phyloP scores from a whole-genome alignment of 208 protist genomes.

The Wallacemonas sp. region DNA sequence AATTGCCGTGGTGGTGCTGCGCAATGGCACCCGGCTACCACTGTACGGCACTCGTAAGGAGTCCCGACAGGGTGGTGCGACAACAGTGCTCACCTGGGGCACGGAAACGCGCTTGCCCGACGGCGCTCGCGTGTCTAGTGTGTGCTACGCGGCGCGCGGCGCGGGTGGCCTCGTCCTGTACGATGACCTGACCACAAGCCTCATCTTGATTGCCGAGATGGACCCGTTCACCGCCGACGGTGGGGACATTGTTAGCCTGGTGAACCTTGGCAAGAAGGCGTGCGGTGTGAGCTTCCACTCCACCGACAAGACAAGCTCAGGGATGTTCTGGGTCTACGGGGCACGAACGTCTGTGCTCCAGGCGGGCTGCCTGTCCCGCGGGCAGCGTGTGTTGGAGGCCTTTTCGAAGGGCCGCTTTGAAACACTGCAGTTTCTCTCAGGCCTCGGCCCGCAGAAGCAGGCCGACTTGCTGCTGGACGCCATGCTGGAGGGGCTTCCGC shows the following conservation, averaged over 20 bases:
- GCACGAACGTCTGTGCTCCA: conserved; percentile 35
- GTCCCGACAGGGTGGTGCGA: background rate
- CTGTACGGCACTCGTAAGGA: conserved; percentile 22
- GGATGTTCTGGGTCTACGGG: conserved; percentile 60
- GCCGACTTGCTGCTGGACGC: conserved; percentile 39
- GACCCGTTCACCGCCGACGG: conserved; percentile 40
- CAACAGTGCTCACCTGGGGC: conserved; percentile 4
- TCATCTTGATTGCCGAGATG: conserved; percentile 41
- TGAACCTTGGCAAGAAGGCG: conserved; percentile 35
- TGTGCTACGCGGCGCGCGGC: conserved; percentile 13
- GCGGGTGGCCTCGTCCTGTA: conserved; percentile 36
- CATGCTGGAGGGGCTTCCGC: conserved; percentile 29
- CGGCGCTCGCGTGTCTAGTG: background rate
- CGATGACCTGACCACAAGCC: conserved; percentile 39
- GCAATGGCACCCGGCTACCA: conserved; percentile 42
- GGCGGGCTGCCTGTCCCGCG: conserved; percentile 38
- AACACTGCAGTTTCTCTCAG: conserved; percentile 23
- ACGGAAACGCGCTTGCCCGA: conserved; percentile 14
- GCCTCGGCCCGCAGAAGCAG: conserved; percentile 26
- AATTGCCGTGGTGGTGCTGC: conserved; percentile 41
- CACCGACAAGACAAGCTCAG: conserved; percentile 25
- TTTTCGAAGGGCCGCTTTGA: conserved; percentile 27
- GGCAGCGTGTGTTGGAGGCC: conserved; percentile 37
- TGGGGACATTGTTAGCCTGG: conserved; percentile 42
- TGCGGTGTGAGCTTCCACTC: conserved; percentile 41